phyloP scores from a whole-genome alignment of 2,329 filamentous ascomycete species.

The Coniochaeta prunicola region DNA sequence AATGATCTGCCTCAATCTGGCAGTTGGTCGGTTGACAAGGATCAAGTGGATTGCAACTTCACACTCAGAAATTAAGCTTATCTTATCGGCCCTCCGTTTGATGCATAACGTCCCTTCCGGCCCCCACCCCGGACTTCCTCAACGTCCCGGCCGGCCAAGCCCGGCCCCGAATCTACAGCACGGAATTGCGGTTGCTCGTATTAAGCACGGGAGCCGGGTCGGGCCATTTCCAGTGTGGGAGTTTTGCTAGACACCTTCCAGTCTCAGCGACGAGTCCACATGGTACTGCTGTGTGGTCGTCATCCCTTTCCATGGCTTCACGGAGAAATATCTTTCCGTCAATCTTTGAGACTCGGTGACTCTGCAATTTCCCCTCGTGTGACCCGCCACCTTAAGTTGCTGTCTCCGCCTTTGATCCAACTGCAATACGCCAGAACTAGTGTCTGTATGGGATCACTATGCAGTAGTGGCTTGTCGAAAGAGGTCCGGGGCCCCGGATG shows the following conservation, averaged over 20 bases:
- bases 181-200: background rate
- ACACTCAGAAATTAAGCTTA: background rate
- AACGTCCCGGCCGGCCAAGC: background rate
- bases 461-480: background rate
- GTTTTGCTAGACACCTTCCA: background rate
- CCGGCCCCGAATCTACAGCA: background rate
- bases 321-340: constrained; percentile 4
- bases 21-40: background rate
- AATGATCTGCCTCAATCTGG: background rate
- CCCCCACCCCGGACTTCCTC: background rate
- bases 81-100: background rate
- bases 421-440: background rate
- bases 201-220: background rate
- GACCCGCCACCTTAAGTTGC: background rate
- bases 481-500: background rate
- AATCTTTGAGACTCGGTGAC: background rate
- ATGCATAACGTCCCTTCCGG: background rate
- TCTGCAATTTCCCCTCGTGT: background rate
- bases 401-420: background rate
- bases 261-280: background rate
- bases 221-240: background rate
- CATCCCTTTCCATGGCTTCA: background rate
- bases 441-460: background rate
- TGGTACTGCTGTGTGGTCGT: background rate
- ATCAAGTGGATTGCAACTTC: background rate